These are phyloP conservation scores for Lactifluus piperatus DNA, from an alignment of 768 basidiomycete species.

Conservation along the genomic window DNA sequence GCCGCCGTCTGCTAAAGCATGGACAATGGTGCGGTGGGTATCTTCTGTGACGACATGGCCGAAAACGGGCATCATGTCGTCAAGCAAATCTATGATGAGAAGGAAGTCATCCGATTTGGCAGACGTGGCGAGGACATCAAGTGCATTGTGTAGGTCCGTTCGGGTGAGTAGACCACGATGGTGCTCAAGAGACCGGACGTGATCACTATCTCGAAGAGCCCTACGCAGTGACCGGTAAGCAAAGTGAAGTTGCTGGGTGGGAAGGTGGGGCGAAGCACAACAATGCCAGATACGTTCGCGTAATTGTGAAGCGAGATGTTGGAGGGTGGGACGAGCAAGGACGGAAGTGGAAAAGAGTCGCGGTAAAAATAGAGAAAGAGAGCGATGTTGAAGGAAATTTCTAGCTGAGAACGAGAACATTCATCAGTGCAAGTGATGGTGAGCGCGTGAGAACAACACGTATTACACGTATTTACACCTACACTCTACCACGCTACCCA, in stretches of 20 bases:
- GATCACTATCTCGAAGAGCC: conserved; percentile 3
- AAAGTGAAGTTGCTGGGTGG: conserved; percentile 4
- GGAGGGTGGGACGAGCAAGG: conserved; percentile 44
- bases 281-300: conserved; percentile 14
- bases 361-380: background rate
- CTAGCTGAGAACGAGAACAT: conserved; percentile 10
- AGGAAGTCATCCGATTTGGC: conserved; percentile 45
- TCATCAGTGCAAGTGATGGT: background rate
- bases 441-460: background rate
- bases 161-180: conserved; percentile 20
- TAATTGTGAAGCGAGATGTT: conserved; percentile 10
- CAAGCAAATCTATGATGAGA: conserved; percentile 44
- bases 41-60: conserved; percentile 37
- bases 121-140: conserved; percentile 43
- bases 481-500: conserved; percentile 1
- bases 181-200: background rate
- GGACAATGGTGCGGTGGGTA: conserved; percentile 41
- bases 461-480: no score
- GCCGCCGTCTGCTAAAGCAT: conserved; percentile 38
- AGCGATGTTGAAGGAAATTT: background rate
- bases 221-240: conserved; percentile 13
- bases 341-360: background rate
- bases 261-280: background rate
- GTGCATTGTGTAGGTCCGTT: conserved; percentile 31
- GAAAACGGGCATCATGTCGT: conserved; percentile 40